These are phyloP conservation scores for Oryza meridionalis DNA, from an alignment of 176 grass and related monocot species.

Conservation along the genomic window DNA sequence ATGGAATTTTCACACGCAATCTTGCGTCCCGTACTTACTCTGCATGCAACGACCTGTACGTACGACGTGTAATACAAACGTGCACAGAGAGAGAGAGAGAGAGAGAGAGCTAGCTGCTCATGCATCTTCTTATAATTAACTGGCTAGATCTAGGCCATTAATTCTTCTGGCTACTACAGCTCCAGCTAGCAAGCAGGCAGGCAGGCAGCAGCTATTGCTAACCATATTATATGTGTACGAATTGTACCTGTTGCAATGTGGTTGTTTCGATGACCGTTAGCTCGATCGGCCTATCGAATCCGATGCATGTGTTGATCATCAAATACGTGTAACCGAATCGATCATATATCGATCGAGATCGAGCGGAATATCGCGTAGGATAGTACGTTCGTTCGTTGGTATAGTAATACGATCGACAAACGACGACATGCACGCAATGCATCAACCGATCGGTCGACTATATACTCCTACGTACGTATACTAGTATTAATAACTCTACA, in stretches of 20 bases:
- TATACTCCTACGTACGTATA: not conserved
- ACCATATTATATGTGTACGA: not conserved
- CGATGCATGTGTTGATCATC: not conserved
- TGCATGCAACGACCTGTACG: too few species aligned
- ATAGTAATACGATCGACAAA: not conserved
- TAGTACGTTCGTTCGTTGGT: too few species aligned
- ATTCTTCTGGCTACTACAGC: too few species aligned
- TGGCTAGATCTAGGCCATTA: not conserved
- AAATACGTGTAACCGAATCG: not conserved
- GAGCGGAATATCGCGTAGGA: too few species aligned
- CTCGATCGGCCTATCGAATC: slow-evolving; percentile 1
- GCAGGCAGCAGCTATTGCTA: not conserved
- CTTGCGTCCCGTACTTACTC: not conserved
- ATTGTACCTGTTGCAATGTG: not conserved
- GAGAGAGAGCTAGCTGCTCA: not conserved
- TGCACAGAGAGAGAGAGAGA: too few species aligned
- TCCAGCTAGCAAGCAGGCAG: too few species aligned
- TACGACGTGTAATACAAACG: not conserved
- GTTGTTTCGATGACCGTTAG: not conserved
- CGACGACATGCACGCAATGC: not conserved
- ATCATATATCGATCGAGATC: not conserved
- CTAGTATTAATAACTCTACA: not conserved
- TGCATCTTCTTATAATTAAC: not conserved
- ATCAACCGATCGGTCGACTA: not conserved
- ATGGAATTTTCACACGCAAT: too few species aligned